Conservation (phyloP, 2,329 filamentous ascomycete genomes). For the Teratosphaeria destructans region DNA sequence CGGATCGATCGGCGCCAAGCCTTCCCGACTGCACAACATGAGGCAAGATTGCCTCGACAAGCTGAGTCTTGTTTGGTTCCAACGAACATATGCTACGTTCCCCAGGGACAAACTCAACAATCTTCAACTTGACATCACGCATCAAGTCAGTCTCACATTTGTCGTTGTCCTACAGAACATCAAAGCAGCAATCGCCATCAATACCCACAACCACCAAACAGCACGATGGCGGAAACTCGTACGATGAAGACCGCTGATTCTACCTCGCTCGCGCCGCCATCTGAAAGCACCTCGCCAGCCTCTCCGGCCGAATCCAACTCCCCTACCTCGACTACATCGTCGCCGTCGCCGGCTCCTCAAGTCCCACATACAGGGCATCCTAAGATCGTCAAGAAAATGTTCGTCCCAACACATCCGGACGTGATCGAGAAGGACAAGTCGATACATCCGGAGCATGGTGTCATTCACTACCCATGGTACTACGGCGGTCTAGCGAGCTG, state of each 20-base stretch:
- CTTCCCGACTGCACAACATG: not conserved
- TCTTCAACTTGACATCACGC: not conserved
- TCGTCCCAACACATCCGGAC: slow-evolving; percentile 6
- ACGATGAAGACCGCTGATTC: not conserved
- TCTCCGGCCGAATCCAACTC: not conserved
- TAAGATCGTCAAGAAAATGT: not conserved
- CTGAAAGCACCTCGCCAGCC: not conserved
- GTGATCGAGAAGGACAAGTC: slow-evolving; percentile 15
- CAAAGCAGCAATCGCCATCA: not conserved
- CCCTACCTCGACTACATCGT: not conserved
- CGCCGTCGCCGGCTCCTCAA: not conserved
- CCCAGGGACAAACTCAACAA: not conserved
- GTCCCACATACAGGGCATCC: not conserved
- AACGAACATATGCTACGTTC: not conserved
- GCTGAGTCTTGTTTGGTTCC: not conserved
- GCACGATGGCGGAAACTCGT: not conserved
- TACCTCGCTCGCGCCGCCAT: not conserved
- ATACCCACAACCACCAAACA: not conserved
- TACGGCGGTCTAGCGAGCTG: slow-evolving; percentile 15
- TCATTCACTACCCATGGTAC: slow-evolving; percentile 16
- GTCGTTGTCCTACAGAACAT: not conserved
- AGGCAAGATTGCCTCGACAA: not conserved
- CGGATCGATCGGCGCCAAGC: not conserved
- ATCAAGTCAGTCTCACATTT: not conserved
- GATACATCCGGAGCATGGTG: slow-evolving; percentile 14